These are phyloP conservation scores for Casuarina cunninghamiana DNA, from an alignment of 306 rosid species.

Conservation along the genomic window DNA sequence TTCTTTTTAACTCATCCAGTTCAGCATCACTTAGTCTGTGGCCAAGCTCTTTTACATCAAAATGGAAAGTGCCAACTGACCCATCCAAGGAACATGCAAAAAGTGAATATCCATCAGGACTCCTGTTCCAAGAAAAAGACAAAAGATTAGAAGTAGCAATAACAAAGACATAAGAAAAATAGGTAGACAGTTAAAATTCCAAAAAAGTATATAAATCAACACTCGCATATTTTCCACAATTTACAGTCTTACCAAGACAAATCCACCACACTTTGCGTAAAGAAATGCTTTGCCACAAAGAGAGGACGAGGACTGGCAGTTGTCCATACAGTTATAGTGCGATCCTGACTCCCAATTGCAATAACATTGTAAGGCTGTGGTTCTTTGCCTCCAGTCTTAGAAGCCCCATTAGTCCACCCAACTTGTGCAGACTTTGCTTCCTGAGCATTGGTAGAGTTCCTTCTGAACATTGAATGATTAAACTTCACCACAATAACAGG, in stretches of 20 bases:
- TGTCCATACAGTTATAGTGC: constrained; percentile 97
- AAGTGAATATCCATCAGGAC: constrained; percentile 96
- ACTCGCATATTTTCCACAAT: constrained; percentile 12
- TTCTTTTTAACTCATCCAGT: constrained; percentile 85
- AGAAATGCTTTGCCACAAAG: constrained; percentile 99
- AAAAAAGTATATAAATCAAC: neutral
- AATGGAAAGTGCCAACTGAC: constrained; percentile 84
- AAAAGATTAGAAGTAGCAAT: constrained; percentile 6
- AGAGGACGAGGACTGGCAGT: constrained; percentile 98
- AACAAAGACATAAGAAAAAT: constrained; percentile 11
- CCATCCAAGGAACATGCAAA: constrained; percentile 99
- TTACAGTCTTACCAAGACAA: constrained; percentile 75
- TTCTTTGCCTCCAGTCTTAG: constrained; percentile 76
- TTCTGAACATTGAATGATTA: constrained; percentile 92
- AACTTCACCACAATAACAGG: constrained; percentile 94
- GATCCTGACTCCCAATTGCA: constrained; percentile 98
- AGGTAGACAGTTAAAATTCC: neutral
- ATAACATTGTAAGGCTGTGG: constrained; percentile 90
- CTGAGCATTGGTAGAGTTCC: constrained; percentile 59
- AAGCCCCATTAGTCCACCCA: constrained; percentile 90
- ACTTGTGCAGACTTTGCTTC: constrained; percentile 72
- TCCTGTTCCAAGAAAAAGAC: constrained; percentile 60
- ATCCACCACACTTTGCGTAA: constrained; percentile 95
- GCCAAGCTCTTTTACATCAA: constrained; percentile 91
- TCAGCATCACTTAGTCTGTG: constrained; percentile 73